Evolutionary conservation across 116 monocot genomes (phyloP), one percentile per base, ranked within the genome.

Genomic region (Zostera marina): DNA sequence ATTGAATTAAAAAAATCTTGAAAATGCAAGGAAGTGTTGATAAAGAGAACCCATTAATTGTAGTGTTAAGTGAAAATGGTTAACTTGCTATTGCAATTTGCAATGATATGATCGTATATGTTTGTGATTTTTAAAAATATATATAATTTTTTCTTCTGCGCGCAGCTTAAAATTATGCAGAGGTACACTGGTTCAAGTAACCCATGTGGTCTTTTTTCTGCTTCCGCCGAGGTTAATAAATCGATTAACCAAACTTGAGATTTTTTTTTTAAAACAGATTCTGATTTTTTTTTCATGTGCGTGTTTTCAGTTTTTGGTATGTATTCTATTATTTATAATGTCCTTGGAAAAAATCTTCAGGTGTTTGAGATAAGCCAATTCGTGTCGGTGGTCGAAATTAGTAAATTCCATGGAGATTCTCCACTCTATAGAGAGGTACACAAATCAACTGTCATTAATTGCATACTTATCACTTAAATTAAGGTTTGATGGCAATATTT

Each of bases 351-450:
- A 1, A 52, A 43, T 5, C 64, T 63, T 1, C 73, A 87, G 92
- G 78, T 87, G 42, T 81, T 87, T 75, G 81, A 93, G 73, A 74
- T 93, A 22, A 71, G 70, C 38, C 74, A 74, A 61, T 73, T 76
- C 58, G 60, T 87, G 4, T 79, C 70, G 61, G 81, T 93, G 32
- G 87, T 87, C 3, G 92, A 87, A 61, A 48, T 87, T 26, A 72
- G 75, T 48, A 93, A 81, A 75, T 70, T 72, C 23, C 56, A 66
- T 41, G 92, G 92, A 16, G 79, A 87, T 38, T 70, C 81, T 47
- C 81, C 68, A 23, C 63, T 79, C 42, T 93, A 87, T 54, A 83
- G 81, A 81, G 54, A 84, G 80, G 92, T 81, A 74, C 7, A 38
- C 7, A 7, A 4, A 5, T 5, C 13, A 13, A 8, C 9, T 20